A percentile compares a stretch with the other conserved stretches of the same genome.
phyloP scores from a whole-genome alignment of 2,329 filamentous ascomycete genomes.

The Parafenestella ontariensis region DNA sequence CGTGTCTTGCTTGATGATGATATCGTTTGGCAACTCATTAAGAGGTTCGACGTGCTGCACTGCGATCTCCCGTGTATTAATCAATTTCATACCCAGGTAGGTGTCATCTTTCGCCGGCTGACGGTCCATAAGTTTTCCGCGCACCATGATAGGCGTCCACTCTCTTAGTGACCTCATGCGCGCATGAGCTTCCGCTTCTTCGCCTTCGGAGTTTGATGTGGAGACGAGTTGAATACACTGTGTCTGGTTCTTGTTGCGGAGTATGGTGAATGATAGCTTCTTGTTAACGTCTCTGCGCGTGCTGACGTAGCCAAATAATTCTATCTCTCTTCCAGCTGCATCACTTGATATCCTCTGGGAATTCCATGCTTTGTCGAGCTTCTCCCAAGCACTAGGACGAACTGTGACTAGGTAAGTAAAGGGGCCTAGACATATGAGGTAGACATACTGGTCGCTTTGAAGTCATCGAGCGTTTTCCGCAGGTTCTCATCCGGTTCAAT shows the following conservation, averaged over 20 bases:
- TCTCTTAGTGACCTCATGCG: conserved; percentile 54
- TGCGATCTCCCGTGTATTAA: conserved; percentile 63
- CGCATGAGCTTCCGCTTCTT: conserved; percentile 36
- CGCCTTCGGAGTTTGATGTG: conserved; percentile 43
- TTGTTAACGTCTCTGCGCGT: conserved; percentile 72
- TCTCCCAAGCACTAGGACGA: conserved; percentile 23
- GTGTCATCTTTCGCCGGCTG: conserved; percentile 44
- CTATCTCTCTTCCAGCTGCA: conserved; percentile 10
- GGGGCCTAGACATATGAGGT: background rate
- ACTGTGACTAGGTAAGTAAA: conserved; percentile 19
- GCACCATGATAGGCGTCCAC: conserved; percentile 63
- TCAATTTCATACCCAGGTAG: conserved; percentile 40
- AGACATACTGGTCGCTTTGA: conserved; percentile 41
- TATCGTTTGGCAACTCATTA: conserved; percentile 75
- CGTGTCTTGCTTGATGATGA: conserved; percentile 77
- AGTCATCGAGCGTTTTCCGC: conserved; percentile 35
- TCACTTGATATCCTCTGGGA: conserved; percentile 1
- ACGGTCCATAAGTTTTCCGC: conserved; percentile 57
- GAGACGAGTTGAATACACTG: conserved; percentile 60
- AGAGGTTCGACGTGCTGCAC: conserved; percentile 70
- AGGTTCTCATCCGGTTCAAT: conserved; percentile 25
- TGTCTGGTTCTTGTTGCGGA: conserved; percentile 55
- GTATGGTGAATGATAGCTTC: conserved; percentile 73
- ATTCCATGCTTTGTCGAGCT: conserved; percentile 47
- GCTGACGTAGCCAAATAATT: conserved; percentile 70